Conservation (phyloP, 2,329 filamentous ascomycete species). For the Cordyceps javanica region DNA sequence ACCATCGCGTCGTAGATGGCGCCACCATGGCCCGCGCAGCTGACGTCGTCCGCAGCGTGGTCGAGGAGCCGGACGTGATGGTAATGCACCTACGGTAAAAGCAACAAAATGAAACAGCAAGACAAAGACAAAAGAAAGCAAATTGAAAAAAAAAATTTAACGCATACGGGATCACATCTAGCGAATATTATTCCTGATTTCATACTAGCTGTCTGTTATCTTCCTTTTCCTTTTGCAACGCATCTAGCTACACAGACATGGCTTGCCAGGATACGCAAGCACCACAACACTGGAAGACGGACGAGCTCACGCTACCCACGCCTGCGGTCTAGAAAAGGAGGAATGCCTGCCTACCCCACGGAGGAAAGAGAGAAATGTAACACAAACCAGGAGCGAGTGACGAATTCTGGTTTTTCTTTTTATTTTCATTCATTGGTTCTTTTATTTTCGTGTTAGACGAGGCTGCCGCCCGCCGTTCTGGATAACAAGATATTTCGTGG, state of each 20-base stretch:
- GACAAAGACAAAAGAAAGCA: neutral
- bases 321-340: neutral
- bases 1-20: slow-evolving; percentile 90
- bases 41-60: slow-evolving; percentile 66
- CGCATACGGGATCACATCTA: slow-evolving; percentile 9
- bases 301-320: neutral
- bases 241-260: neutral
- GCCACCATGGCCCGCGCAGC: slow-evolving; percentile 91
- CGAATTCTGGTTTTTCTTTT: neutral
- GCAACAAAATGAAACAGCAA: neutral
- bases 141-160: neutral
- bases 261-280: neutral
- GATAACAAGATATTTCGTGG: neutral
- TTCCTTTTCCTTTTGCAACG: neutral
- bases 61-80: slow-evolving; percentile 86
- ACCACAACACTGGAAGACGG: neutral
- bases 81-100: slow-evolving; percentile 68
- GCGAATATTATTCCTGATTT: slow-evolving; percentile 5
- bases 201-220: neutral
- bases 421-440: neutral
- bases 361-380: neutral
- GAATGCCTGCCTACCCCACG: neutral
- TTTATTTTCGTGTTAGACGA: neutral
- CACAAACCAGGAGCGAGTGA: neutral
- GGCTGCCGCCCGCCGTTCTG: neutral